Evolutionary conservation across 352 stramenopile species (phyloP).

Genomic region (Pythium chondricola): DNA sequence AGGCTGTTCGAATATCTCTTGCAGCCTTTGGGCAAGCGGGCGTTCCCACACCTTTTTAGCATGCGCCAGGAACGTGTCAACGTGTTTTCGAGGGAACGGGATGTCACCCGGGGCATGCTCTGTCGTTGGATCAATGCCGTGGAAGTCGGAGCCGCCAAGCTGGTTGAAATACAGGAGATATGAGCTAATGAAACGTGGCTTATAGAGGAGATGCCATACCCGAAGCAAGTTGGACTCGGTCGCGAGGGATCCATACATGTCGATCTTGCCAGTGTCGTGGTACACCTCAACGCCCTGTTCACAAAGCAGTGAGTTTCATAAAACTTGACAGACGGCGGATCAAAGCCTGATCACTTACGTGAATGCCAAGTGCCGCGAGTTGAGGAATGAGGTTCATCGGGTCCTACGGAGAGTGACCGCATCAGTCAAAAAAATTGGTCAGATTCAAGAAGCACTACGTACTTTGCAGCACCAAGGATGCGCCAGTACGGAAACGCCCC

Average conservation of each 20-base stretch:
- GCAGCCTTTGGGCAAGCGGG: slow-evolving; percentile 43
- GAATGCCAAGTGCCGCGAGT: slow-evolving; percentile 66
- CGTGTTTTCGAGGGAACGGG: slow-evolving; percentile 58
- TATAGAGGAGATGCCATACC: slow-evolving; percentile 20
- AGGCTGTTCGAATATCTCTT: slow-evolving; percentile 4
- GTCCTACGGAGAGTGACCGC: slow-evolving; percentile 24
- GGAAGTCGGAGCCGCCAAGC: slow-evolving; percentile 81
- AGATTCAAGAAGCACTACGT: neutral
- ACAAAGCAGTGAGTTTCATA: neutral
- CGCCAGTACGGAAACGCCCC: slow-evolving; percentile 75
- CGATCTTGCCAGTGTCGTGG: slow-evolving; percentile 73
- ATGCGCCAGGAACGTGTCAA: slow-evolving; percentile 67
- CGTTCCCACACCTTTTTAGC: slow-evolving; percentile 61
- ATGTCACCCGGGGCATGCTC: slow-evolving; percentile 73
- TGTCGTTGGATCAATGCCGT: slow-evolving; percentile 66
- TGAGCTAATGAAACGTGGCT: neutral
- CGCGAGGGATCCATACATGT: slow-evolving; percentile 73
- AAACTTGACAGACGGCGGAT: neutral
- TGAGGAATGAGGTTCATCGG: slow-evolving; percentile 61
- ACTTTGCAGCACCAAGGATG: slow-evolving; percentile 86
- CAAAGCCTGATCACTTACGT: slow-evolving; percentile 28
- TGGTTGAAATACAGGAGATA: slow-evolving; percentile 8
- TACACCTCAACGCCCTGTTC: slow-evolving; percentile 75
- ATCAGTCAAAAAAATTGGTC: neutral
- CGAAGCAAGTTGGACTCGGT: slow-evolving; percentile 65